These are phyloP conservation scores for Lactifluus volemus DNA, from an alignment of 768 basidiomycete species.

Conservation along the genomic window DNA sequence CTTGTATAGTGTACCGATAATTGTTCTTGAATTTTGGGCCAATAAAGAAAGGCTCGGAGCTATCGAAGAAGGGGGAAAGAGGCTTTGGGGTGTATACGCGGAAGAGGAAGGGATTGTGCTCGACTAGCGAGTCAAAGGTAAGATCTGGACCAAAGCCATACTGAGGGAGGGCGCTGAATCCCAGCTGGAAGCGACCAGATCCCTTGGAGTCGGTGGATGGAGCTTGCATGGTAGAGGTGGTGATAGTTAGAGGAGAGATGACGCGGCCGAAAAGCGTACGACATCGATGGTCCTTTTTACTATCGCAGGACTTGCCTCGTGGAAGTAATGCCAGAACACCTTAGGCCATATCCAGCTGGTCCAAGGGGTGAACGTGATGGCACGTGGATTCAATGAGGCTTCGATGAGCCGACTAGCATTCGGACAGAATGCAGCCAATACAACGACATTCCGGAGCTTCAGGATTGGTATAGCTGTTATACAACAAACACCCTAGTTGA, in stretches of 20 bases:
- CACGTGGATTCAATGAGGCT: constrained; percentile 15
- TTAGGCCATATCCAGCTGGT: not conserved
- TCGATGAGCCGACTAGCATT: not conserved
- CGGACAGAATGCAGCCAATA: not conserved
- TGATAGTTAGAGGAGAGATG: constrained; percentile 15
- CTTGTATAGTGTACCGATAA: constrained; percentile 24
- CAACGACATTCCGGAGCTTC: not conserved
- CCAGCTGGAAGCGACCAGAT: constrained; percentile 20
- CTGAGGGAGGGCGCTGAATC: constrained; percentile 44
- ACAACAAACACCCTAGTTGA: not conserved
- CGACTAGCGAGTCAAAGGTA: constrained; percentile 52
- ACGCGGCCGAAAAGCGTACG: constrained; percentile 4
- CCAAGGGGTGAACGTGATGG: not conserved
- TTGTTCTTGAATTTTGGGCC: constrained; percentile 50
- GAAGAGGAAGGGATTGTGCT: constrained; percentile 66
- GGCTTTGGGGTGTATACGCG: constrained; percentile 72
- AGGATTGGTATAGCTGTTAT: not conserved
- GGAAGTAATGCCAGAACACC: constrained; percentile 14
- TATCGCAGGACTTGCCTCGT: constrained; percentile 16
- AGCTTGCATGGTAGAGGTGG: constrained; percentile 7
- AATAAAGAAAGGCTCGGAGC: constrained; percentile 55
- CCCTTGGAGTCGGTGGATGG: constrained; percentile 17
- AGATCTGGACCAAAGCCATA: constrained; percentile 61
- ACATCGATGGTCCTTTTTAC: constrained; percentile 19
- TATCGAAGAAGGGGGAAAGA: constrained; percentile 42